These are phyloP conservation scores for Skeletonema costatum DNA, from an alignment of 108 stramenopile species.

Conservation along the genomic window DNA sequence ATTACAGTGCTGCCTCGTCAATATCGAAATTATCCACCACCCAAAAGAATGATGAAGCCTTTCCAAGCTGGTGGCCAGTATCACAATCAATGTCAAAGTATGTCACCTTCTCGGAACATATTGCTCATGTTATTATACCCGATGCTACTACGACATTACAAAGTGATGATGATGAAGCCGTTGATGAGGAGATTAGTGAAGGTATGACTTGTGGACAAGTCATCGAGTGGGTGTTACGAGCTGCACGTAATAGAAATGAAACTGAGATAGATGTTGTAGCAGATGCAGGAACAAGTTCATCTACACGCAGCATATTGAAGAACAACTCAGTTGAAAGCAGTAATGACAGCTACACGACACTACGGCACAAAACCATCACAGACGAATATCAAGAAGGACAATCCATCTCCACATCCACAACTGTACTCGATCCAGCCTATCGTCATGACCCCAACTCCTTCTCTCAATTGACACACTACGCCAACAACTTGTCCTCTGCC, in stretches of 20 bases:
- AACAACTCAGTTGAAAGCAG: not conserved
- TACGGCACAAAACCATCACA: conserved; percentile 1
- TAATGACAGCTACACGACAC: not conserved
- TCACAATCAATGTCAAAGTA: conserved; percentile 10
- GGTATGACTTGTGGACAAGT: conserved; percentile 24
- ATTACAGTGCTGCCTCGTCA: not conserved
- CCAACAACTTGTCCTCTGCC: conserved; percentile 15
- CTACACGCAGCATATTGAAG: too few relatives aligned
- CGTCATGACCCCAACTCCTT: conserved; percentile 39
- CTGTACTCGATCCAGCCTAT: conserved; percentile 40
- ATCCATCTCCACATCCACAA: conserved; percentile 5
- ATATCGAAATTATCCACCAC: conserved; percentile 1
- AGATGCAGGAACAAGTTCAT: too few relatives aligned
- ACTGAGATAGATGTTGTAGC: not conserved
- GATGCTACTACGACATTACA: not conserved
- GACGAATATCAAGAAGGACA: conserved; percentile 34
- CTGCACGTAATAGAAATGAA: not conserved
- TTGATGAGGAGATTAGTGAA: not conserved
- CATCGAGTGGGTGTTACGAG: conserved; percentile 32
- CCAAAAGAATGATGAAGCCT: not conserved
- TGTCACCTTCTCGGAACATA: conserved; percentile 28
- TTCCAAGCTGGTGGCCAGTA: conserved; percentile 40
- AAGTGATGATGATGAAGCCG: not conserved
- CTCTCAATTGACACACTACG: conserved; percentile 9
- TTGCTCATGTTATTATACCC: conserved; percentile 45